Evolutionary conservation across 768 basidiomycete genomes (phyloP), one percentile per base, ranked within the genome.

Genomic region (Suillus fuscotomentosus): DNA sequence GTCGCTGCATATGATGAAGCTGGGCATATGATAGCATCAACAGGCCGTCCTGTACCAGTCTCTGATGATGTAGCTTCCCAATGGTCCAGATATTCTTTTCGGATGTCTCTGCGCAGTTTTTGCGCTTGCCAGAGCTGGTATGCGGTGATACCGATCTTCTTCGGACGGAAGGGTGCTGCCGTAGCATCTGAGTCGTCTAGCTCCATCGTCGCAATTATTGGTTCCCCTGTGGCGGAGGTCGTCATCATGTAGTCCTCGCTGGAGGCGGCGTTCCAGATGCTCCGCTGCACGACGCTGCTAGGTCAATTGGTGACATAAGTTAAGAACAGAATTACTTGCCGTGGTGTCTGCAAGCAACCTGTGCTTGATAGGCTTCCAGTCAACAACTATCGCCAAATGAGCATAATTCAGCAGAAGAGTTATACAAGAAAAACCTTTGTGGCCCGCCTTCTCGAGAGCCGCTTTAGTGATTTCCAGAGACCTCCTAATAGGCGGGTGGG

Each of bases 401-500:
- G 38, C 5, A 17, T 5, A 17, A 57, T 57, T 27, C 15, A 41
- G 9, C 56, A 24, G 11, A 14, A 34, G 31, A 11, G 45, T 60
- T 5, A 56, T 34, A 39, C 39, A 39, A 42, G 47, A 45, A 77
- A 45, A 59, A 89, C 91, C 88, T 75, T 82, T 78, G 73, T 93
- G 89, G 8, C 91, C 90, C 11, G 84, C 87, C 6, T 78, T 79
- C 5, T 81, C 61, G 22, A 94, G 74, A 0, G 90, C 88, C 3
- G 77, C 72, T 72, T 86, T 86, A 1, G 82, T 79, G 54, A 77
- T 75, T 68, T 86, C 79, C 43, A 94, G 71, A 1, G 85, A 91
- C 47, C 92, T 78, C 9, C 70, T 70, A 22, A 92, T 75, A 0
- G 92, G 91, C 0, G 91, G 89, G 67, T 87, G 83, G 0, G 91